Evolutionary conservation across 2,329 filamentous ascomycete genomes (phyloP).

Genomic region (Colletotrichum gloeosporioides): DNA sequence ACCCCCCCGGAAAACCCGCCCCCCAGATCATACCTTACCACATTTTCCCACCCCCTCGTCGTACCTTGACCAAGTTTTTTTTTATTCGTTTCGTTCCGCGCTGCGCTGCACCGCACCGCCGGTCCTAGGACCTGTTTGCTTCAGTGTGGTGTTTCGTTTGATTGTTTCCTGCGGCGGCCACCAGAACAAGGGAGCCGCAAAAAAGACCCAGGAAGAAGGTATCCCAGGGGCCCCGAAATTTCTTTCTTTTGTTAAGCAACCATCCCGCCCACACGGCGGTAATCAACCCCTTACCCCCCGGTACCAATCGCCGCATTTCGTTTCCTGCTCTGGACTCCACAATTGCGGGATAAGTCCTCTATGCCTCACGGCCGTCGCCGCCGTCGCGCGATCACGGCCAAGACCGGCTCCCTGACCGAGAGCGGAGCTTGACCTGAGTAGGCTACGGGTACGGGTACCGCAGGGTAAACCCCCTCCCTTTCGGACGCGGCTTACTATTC

Average conservation of each 20-base stretch:
- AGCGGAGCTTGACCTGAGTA: conserved; percentile 1
- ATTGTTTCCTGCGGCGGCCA: not conserved
- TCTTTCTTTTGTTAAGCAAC: not conserved
- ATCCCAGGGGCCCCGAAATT: not conserved
- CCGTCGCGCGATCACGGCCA: conserved; percentile 7
- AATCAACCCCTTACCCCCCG: not conserved
- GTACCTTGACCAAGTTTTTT: not conserved
- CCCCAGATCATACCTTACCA: not conserved
- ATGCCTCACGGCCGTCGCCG: not conserved
- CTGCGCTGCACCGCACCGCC: not conserved
- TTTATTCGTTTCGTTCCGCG: not conserved
- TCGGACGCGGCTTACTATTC: not conserved
- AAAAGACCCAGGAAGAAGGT: not conserved
- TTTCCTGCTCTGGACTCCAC: not conserved
- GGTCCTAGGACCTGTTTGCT: not conserved
- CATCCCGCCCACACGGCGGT: not conserved
- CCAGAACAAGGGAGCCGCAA: not conserved
- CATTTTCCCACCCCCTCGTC: not conserved
- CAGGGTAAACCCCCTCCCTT: not conserved
- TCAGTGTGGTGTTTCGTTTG: not conserved
- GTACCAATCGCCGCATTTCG: not conserved
- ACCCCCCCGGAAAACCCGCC: not conserved
- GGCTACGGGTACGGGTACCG: not conserved
- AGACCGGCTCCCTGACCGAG: conserved; percentile 4
- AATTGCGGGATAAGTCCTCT: not conserved